These are phyloP conservation scores for Melastoma candidum DNA, from an alignment of 441 rosid species.

Conservation along the genomic window DNA sequence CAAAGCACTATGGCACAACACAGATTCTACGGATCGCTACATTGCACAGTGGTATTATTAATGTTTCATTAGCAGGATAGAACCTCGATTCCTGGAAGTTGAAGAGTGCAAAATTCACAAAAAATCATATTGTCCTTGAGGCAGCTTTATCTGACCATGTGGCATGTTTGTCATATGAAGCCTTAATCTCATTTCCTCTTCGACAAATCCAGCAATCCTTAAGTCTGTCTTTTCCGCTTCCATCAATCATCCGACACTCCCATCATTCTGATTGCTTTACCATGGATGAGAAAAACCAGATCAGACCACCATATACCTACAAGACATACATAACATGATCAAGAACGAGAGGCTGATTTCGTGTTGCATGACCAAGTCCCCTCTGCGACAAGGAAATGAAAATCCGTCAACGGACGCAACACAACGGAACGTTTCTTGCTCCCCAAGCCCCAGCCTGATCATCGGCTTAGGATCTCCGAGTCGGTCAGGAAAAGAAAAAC, in stretches of 20 bases:
- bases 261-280: conserved; percentile 79
- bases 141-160: conserved; percentile 38
- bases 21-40: too few relatives aligned
- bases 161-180: conserved; percentile 27
- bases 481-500: too few relatives aligned
- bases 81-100: conserved; percentile 77
- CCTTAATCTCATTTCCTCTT: conserved; percentile 76
- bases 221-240: conserved; percentile 41
- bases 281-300: conserved; percentile 20
- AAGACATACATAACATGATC: conserved; percentile 16
- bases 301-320: neutral
- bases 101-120: conserved; percentile 70
- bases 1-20: neutral
- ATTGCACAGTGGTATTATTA: neutral
- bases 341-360: conserved; percentile 2
- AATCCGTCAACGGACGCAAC: neutral
- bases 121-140: conserved; percentile 66
- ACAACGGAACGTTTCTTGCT: neutral
- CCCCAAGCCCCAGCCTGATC: neutral
- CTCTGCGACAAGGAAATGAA: neutral
- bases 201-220: conserved; percentile 86
- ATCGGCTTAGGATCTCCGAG: neutral
- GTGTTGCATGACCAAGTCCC: neutral
- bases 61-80: neutral
- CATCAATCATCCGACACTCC: conserved; percentile 57